Conservation (phyloP, 2,329 filamentous ascomycete genomes). For the Aspergillus awamori region DNA sequence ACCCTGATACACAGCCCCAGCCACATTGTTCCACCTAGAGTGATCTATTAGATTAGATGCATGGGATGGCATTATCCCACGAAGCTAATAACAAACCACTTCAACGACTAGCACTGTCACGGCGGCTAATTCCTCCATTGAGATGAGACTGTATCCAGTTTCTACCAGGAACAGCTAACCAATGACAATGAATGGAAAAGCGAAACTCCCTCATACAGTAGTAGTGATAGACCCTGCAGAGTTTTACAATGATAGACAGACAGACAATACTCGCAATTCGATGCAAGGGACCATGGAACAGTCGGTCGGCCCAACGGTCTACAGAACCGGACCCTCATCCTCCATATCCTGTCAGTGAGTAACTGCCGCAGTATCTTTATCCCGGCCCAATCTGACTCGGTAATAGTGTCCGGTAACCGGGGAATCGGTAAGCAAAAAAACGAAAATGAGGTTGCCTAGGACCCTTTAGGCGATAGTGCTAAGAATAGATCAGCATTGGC, state of each 20-base stretch:
- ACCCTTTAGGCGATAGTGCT: background rate
- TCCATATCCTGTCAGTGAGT: background rate
- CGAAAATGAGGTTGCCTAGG: background rate
- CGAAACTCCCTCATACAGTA: background rate
- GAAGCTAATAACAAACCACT: background rate
- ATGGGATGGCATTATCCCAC: background rate
- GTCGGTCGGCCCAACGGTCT: background rate
- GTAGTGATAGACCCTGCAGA: no score
- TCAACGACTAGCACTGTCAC: background rate
- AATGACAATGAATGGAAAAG: background rate
- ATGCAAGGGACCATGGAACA: background rate
- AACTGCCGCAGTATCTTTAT: background rate
- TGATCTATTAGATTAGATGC: background rate
- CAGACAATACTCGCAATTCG: background rate
- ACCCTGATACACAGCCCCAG: background rate
- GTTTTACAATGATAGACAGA: no score
- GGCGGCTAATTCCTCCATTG: background rate
- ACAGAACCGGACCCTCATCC: no score
- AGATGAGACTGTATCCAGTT: background rate
- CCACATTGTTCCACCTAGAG: background rate
- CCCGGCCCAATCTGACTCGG: background rate
- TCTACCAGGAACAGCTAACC: background rate
- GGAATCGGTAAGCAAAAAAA: background rate
- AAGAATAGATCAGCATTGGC: background rate
- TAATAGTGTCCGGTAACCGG: background rate